Percentiles rank a stretch among this genome's conserved stretches.
These are phyloP conservation scores for Ceratobasidium papillatum DNA, from an alignment of 1,284 basidiomycete species.

Conservation along the genomic window DNA sequence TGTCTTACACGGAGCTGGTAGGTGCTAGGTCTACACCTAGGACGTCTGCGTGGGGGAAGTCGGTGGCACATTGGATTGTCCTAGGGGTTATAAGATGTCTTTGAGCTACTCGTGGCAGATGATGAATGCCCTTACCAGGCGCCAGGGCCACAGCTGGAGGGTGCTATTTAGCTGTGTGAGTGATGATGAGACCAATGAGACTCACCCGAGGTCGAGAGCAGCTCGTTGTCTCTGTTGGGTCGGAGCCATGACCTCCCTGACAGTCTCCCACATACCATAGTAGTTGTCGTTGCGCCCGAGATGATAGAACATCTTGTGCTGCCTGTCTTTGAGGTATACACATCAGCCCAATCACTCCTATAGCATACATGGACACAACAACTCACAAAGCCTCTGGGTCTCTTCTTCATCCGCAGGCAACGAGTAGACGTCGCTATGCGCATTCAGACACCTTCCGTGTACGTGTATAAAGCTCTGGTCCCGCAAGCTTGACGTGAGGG, in stretches of 20 bases:
- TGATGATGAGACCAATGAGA: background rate
- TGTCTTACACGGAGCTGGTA: slow-evolving; percentile 69
- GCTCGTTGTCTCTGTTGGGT: slow-evolving; percentile 56
- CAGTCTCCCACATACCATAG: slow-evolving; percentile 49
- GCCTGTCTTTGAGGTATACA: slow-evolving; percentile 59
- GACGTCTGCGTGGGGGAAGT: slow-evolving; percentile 71
- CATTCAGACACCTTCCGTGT: slow-evolving; percentile 74
- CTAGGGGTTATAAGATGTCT: slow-evolving; percentile 52
- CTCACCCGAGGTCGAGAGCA: slow-evolving; percentile 67
- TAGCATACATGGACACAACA: slow-evolving; percentile 47
- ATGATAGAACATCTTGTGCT: slow-evolving; percentile 73
- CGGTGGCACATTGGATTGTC: slow-evolving; percentile 75
- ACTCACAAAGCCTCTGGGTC: slow-evolving; percentile 66
- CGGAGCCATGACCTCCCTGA: slow-evolving; percentile 49
- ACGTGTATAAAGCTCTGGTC: slow-evolving; percentile 68
- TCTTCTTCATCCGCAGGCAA: slow-evolving; percentile 81
- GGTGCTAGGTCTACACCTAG: slow-evolving; percentile 81
- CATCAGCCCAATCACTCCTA: slow-evolving; percentile 24
- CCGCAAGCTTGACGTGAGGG: slow-evolving; percentile 48
- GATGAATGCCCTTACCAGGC: slow-evolving; percentile 62
- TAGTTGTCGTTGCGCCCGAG: slow-evolving; percentile 51
- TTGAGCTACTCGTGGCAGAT: background rate
- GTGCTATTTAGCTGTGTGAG: background rate
- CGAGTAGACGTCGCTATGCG: slow-evolving; percentile 77
- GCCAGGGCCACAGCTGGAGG: slow-evolving; percentile 67